phyloP scores from a whole-genome alignment of 2,329 filamentous ascomycete species.

The Colletotrichum sp. region DNA sequence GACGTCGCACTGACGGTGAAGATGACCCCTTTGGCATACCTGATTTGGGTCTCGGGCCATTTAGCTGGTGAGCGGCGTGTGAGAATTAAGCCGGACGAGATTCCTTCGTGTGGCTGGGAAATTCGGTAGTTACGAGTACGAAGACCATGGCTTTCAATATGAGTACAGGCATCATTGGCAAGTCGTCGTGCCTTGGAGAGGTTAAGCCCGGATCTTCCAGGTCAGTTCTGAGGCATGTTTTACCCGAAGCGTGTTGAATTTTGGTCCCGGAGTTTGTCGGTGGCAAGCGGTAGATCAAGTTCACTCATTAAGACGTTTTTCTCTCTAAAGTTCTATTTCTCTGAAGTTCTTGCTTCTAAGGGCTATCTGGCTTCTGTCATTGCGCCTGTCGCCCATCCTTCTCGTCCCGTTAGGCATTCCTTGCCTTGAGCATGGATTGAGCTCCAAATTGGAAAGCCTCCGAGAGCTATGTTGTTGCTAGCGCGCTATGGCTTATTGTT shows the following conservation, averaged over 20 bases:
- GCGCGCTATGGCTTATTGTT: no score
- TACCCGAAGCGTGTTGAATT: neutral
- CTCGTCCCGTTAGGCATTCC: no score
- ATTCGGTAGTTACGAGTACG: accelerated
- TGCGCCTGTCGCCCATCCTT: no score
- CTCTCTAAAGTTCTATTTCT: neutral
- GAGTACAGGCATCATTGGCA: neutral
- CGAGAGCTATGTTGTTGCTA: no score
- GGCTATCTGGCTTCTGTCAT: no score
- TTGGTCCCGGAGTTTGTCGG: neutral
- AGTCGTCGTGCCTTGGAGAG: neutral
- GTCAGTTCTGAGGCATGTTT: neutral
- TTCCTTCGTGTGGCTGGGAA: neutral
- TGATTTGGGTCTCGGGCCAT: neutral
- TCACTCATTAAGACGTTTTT: neutral
- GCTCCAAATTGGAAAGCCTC: no score
- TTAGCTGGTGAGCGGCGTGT: neutral
- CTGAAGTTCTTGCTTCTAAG: neutral
- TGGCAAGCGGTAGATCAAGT: neutral
- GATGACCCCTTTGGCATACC: no score
- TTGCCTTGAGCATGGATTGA: no score
- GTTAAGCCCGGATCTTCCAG: neutral
- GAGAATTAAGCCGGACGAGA: neutral
- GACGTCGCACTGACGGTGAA: neutral
- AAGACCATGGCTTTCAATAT: neutral